Base-by-base conservation (phyloP, 257 asterid genomes). In the Gentiana straminea region DNA sequence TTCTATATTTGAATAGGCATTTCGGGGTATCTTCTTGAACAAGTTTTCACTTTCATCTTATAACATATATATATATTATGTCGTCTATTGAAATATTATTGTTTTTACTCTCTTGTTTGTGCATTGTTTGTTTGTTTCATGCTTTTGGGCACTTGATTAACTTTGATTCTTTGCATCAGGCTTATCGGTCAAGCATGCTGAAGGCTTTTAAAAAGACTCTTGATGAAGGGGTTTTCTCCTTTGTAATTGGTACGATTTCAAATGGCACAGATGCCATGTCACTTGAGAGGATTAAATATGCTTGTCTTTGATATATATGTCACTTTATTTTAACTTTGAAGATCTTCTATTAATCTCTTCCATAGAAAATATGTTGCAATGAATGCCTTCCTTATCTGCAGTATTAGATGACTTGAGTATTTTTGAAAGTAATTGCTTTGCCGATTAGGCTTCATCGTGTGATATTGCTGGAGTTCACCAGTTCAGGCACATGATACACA, bases 161-260 rank as follows among this genome's bases (percentile, higher is more conserved):
- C 66, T 38, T 49, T 13, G 55, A 61, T 43, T 49, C 32, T 68
- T 34, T 66, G 34, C 65, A 54, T 69, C 84, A 92, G 99, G 97
- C 94, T 71, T 92, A 92, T 73, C 87, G 99, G 65, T 70, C 94
- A 68, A 92, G 95, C 86, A 92, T 92, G 99, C 67, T 92, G 94
- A 88, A 85, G 86, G 90, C 99, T 58, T 92, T 92, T 67, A 92
- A 77, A 62, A 92, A 85, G 94, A 85, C 97, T 83, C 94, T 88
- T 64, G 97, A 81, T 73, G 99, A 85, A 60, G 97, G 99, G 74
- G 78, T 68, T 70, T 92, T 85, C 85, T 82, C 92, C 75, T 88
- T 92, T 70, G 81, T 92, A 73, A 92, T 92, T 67, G 97, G 97
- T 92, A 91, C 74, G 94, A 63, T 34, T 66, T 41, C 41, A 33